Percentiles rank a stretch among this genome's conserved stretches.
These are phyloP conservation scores for Scutellaria minor DNA, from an alignment of 257 asterid species.

Conservation along the genomic window DNA sequence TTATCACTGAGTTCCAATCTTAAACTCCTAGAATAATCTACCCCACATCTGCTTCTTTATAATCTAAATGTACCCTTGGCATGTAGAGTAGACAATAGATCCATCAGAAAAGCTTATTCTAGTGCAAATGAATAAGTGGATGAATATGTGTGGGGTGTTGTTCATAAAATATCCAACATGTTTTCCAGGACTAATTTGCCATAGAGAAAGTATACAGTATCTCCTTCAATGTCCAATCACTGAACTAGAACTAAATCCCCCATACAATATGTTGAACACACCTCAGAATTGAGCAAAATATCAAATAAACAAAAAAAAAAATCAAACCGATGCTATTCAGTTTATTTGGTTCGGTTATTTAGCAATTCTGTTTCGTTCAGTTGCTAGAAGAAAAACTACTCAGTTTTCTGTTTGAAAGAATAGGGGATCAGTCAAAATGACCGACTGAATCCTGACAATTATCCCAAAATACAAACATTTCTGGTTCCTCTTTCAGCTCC, in stretches of 20 bases:
- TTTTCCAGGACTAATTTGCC: neutral
- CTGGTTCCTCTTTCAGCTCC: neutral
- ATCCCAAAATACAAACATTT: neutral
- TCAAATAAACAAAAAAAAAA: neutral
- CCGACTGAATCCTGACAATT: neutral
- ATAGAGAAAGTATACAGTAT: neutral
- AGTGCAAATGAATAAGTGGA: conserved; percentile 15
- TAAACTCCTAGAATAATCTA: conserved; percentile 7
- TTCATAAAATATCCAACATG: conserved; percentile 9
- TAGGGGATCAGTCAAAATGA: neutral
- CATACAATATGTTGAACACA: conserved; percentile 1
- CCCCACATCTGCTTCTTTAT: neutral
- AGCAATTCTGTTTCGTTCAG: neutral
- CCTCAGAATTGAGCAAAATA: neutral
- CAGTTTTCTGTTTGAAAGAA: neutral
- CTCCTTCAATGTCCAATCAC: conserved; percentile 18
- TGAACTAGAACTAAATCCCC: neutral
- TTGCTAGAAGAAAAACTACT: neutral
- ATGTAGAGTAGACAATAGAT: neutral
- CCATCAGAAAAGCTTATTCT: neutral
- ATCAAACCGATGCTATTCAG: neutral
- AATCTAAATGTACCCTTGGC: conserved; percentile 3
- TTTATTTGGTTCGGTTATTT: neutral
- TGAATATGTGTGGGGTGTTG: neutral
- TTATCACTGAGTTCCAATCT: conserved; percentile 12